These are phyloP conservation scores for Auricularia auricula-judae DNA, from an alignment of 768 basidiomycete genomes.

Conservation along the genomic window DNA sequence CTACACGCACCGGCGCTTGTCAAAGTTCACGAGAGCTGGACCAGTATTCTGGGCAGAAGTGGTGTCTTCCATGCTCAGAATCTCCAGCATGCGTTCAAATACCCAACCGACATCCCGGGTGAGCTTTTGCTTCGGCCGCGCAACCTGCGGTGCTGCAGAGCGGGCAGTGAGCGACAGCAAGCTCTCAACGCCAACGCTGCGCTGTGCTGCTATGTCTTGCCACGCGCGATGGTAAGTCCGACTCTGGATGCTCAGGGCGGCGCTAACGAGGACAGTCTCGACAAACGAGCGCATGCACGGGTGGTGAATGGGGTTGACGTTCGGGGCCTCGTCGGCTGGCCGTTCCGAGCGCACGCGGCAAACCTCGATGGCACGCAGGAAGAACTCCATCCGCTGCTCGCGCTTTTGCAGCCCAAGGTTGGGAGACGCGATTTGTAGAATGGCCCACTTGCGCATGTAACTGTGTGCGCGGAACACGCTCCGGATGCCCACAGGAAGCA, in stretches of 20 bases:
- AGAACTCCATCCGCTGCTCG: constrained; percentile 61
- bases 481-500: constrained; percentile 60
- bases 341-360: constrained; percentile 39
- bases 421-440: constrained; percentile 55
- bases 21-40: constrained; percentile 61
- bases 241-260: constrained; percentile 67
- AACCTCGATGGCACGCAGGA: constrained; percentile 64
- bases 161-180: constrained; percentile 42
- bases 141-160: constrained; percentile 31
- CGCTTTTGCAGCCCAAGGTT: constrained; percentile 51
- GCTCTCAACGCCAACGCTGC: constrained; percentile 53
- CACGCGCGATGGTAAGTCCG: constrained; percentile 70
- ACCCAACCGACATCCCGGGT: constrained; percentile 77
- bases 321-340: constrained; percentile 32
- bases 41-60: constrained; percentile 43
- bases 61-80: constrained; percentile 64
- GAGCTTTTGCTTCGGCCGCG: constrained; percentile 37
- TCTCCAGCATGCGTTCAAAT: constrained; percentile 68
- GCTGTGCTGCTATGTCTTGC: constrained; percentile 55
- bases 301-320: constrained; percentile 35
- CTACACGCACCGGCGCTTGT: constrained; percentile 59
- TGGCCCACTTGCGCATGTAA: constrained; percentile 70
- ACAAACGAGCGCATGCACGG: constrained; percentile 71
- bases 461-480: constrained; percentile 67
- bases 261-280: constrained; percentile 66